Evolutionary conservation across 2,329 filamentous ascomycete species (phyloP).

Genomic region (Orbilia javanica): DNA sequence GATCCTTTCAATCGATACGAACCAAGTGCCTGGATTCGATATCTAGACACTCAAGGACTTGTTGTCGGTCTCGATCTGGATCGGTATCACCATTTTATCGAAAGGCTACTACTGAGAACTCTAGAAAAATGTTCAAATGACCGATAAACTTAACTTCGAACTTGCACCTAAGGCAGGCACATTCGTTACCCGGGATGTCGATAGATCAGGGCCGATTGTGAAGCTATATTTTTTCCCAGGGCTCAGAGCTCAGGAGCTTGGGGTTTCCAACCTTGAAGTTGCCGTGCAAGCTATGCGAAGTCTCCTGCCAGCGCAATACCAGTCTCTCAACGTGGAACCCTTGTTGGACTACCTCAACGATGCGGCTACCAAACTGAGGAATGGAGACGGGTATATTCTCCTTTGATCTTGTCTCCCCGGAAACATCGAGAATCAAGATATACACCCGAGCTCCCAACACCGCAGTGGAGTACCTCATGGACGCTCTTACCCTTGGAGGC

Average conservation of each 20-base stretch:
- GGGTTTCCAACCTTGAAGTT: constrained; percentile 60
- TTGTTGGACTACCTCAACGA: constrained; percentile 60
- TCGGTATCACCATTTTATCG: constrained; percentile 61
- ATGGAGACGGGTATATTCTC: constrained; percentile 61
- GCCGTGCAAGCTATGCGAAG: constrained; percentile 59
- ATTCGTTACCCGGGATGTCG: constrained; percentile 61
- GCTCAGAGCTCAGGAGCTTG: constrained; percentile 60
- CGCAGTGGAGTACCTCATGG: constrained; percentile 61
- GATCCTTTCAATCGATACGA: constrained; percentile 60
- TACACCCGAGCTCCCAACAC: constrained; percentile 61
- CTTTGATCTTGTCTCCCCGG: constrained; percentile 60
- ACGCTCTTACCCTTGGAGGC: constrained; percentile 61
- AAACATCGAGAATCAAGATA: constrained; percentile 61
- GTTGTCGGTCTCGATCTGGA: constrained; percentile 61
- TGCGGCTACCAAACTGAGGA: constrained; percentile 59
- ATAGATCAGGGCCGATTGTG: constrained; percentile 60
- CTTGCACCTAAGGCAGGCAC: constrained; percentile 61
- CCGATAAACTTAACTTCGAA: constrained; percentile 59
- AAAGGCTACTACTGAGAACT: constrained; percentile 50
- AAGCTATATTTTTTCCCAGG: constrained; percentile 62
- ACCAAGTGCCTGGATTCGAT: constrained; percentile 59
- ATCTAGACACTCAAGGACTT: constrained; percentile 57
- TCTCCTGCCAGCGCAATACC: constrained; percentile 58
- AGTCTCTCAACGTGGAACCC: constrained; percentile 60
- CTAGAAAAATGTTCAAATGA: constrained; percentile 47